phyloP scores from a whole-genome alignment of 208 protist species.

The Chromosphaera perkinsii region DNA sequence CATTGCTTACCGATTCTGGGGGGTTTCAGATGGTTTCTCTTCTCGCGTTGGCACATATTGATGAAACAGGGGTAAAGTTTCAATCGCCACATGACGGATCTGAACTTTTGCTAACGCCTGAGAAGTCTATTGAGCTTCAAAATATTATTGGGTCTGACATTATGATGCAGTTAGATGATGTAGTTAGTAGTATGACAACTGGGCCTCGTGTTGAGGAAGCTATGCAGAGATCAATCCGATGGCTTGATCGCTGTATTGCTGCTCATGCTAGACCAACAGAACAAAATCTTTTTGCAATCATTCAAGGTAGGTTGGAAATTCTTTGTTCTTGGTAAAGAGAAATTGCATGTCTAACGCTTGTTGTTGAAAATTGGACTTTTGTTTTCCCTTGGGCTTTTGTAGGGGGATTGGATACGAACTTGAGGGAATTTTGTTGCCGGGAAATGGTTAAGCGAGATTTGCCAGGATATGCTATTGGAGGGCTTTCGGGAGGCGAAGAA shows the following conservation, averaged over 20 bases:
- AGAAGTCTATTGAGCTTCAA: slow-evolving; percentile 94
- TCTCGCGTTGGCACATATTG: slow-evolving; percentile 86
- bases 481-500: slow-evolving; percentile 92
- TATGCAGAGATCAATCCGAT: slow-evolving; percentile 85
- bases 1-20: slow-evolving; percentile 93
- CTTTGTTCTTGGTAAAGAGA: not conserved
- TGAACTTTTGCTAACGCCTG: slow-evolving; percentile 88
- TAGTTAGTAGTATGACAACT: slow-evolving; percentile 57
- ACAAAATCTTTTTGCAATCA: slow-evolving; percentile 97
- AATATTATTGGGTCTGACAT: slow-evolving; percentile 97
- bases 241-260: slow-evolving; percentile 92
- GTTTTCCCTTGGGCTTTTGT: slow-evolving; percentile 35
- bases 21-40: slow-evolving; percentile 97
- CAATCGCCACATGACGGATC: slow-evolving; percentile 89
- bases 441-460: slow-evolving; percentile 83
- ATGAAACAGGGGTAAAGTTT: slow-evolving; percentile 79
- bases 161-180: slow-evolving; percentile 98
- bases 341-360: not conserved
- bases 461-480: slow-evolving; percentile 96
- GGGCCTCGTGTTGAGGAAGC: slow-evolving; percentile 87
- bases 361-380: not conserved
- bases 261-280: slow-evolving; percentile 79
- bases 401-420: slow-evolving; percentile 62
- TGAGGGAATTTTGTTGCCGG: slow-evolving; percentile 78
- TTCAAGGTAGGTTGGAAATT: slow-evolving; percentile 88